A percentile compares a stretch with the other conserved stretches of the same genome.
These are phyloP conservation scores for Spathaspora boniae DNA, from an alignment of 805 yeast genomes.

Conservation along the genomic window DNA sequence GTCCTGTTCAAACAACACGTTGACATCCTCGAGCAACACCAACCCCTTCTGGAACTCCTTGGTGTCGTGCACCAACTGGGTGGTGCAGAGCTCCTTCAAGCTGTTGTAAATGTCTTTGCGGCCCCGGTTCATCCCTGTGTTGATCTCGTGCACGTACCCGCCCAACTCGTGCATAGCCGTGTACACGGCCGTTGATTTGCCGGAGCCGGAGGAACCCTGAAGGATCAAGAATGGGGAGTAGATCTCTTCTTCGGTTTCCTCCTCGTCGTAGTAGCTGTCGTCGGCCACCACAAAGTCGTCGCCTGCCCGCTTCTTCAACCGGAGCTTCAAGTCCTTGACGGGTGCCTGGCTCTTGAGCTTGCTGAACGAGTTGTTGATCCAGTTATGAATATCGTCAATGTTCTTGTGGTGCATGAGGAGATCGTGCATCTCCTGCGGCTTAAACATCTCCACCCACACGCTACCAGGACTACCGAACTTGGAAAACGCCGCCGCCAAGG, in stretches of 20 bases:
- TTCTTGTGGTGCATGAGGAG: slow-evolving; percentile 29
- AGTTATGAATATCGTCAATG: slow-evolving; percentile 23
- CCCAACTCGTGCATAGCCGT: slow-evolving; percentile 58
- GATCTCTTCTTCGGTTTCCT: slow-evolving; percentile 31
- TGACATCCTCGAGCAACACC: slow-evolving; percentile 83
- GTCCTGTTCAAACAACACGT: slow-evolving; percentile 73
- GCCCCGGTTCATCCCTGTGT: slow-evolving; percentile 69
- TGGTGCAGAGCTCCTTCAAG: slow-evolving; percentile 77
- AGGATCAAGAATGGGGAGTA: slow-evolving; percentile 64
- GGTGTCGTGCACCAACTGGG: slow-evolving; percentile 62
- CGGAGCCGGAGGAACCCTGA: slow-evolving; percentile 69
- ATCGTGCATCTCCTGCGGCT: slow-evolving; percentile 32
- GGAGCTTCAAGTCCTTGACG: slow-evolving; percentile 16
- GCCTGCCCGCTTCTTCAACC: slow-evolving; percentile 26
- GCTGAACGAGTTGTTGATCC: slow-evolving; percentile 41
- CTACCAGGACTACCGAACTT: background rate
- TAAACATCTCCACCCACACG: slow-evolving; percentile 46
- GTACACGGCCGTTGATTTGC: slow-evolving; percentile 73
- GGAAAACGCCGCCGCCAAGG: background rate
- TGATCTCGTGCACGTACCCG: slow-evolving; percentile 80
- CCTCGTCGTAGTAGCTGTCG: slow-evolving; percentile 14
- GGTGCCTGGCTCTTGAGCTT: slow-evolving; percentile 21
- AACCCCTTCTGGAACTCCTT: slow-evolving; percentile 54
- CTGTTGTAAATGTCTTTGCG: slow-evolving; percentile 63
- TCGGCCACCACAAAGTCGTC: slow-evolving; percentile 41